These are phyloP conservation scores for Lepiota subincarnata DNA, from an alignment of 768 basidiomycete genomes.

Conservation along the genomic window DNA sequence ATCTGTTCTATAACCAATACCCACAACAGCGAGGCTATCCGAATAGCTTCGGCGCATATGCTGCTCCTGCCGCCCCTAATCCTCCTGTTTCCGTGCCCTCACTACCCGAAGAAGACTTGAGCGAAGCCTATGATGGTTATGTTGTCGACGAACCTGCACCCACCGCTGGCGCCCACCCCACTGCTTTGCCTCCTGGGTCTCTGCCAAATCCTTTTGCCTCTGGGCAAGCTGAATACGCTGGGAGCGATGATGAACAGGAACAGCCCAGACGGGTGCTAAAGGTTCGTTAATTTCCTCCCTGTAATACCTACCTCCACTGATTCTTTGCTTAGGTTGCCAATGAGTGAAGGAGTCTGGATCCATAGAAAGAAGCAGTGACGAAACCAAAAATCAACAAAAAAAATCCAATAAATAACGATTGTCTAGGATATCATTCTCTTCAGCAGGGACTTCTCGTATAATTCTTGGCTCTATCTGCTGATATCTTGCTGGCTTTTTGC, in stretches of 20 bases:
- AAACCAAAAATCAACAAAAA: no score
- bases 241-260: conserved; percentile 22
- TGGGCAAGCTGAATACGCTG: conserved; percentile 18
- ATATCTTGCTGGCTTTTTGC: no score
- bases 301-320: not conserved
- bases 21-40: conserved; percentile 6
- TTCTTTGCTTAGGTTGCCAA: conserved; percentile 22
- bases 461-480: no score
- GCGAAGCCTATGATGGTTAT: conserved; percentile 33
- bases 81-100: not conserved
- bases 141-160: conserved; percentile 16
- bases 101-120: conserved; percentile 9
- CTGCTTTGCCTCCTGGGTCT: not conserved
- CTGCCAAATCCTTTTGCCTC: conserved; percentile 19
- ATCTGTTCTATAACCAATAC: not conserved
- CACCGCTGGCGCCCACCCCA: not conserved
- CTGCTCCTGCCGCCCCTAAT: not conserved
- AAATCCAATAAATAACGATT: no score
- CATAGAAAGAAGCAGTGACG: no score
- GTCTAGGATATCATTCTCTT: no score
- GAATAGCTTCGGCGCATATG: not conserved
- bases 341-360: conserved; percentile 12
- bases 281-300: conserved; percentile 18
- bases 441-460: no score
- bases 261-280: conserved; percentile 29